Evolutionary conservation across 2,329 filamentous ascomycete species (phyloP).

Genomic region (Bipolaris gigantea): DNA sequence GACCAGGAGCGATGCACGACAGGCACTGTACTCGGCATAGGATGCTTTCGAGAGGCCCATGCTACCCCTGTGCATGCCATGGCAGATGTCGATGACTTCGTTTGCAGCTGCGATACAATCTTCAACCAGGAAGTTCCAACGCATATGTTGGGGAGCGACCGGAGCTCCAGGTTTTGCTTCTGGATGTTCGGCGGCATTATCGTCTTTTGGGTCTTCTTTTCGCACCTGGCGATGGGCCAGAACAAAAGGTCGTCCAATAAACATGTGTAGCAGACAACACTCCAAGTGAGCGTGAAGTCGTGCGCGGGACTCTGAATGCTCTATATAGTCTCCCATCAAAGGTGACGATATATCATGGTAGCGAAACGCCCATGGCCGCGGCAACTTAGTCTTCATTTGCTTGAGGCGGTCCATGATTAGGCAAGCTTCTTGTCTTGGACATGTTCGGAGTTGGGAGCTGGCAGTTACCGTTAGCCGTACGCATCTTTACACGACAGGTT

Average conservation of each 20-base stretch:
- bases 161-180: background rate
- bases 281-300: constrained; percentile 9
- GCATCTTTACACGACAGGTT: background rate
- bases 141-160: background rate
- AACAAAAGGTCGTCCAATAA: constrained; percentile 18
- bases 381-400: constrained; percentile 6
- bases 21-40: constrained; percentile 18
- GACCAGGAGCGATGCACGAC: constrained; percentile 16
- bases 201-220: background rate
- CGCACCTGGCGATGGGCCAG: constrained; percentile 13
- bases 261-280: constrained; percentile 17
- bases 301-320: constrained; percentile 3
- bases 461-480: background rate
- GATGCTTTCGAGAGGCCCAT: constrained; percentile 19
- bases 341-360: background rate
- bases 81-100: constrained; percentile 12
- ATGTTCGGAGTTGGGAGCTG: constrained; percentile 10
- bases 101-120: constrained; percentile 14
- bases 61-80: constrained; percentile 7
- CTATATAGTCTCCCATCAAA: background rate
- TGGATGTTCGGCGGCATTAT: background rate
- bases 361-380: constrained; percentile 4
- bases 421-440: constrained; percentile 8
- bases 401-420: constrained; percentile 7
- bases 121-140: constrained; percentile 11